Base-by-base conservation (phyloP, 1,284 basidiomycete genomes). In the Cerioporus squamosus region DNA sequence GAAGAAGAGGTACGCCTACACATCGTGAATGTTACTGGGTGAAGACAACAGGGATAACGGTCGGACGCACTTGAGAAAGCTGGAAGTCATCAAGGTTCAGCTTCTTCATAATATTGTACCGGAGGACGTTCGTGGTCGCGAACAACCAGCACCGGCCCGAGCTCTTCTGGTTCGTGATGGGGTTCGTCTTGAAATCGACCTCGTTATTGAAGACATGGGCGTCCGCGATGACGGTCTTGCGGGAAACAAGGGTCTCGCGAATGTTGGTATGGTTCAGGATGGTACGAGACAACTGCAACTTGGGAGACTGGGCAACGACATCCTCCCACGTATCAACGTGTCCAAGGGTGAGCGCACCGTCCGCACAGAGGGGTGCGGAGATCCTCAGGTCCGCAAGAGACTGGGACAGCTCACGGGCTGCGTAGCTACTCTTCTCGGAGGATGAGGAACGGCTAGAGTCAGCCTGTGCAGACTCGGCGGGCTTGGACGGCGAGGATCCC, bases 91-190 rank as follows among this genome's bases (percentile, higher is more conserved):
- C 85, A 40, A 98, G 78, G 68, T 91, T 91, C 66, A 97, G 83
- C 71, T 88, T 88, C 78, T 91, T 92, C 82, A 94, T 91, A 57
- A 95, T 81, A 51, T 88, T 85, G 75, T 94, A 91, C 31, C 95
- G 83, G 61, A 95, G 79, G 20, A 95, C 85, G 71, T 97, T 96
- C 62, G 92, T 94, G 3, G 93, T 91, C 1, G 94, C 93, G 71
- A 97, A 97, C 15, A 97, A 80, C 95, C 95, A 97, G 78, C 95
- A 97, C 42, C 95, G 80, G 0, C 95, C 95, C 40, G 87, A 91
- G 66, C 80, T 86, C 75, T 87, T 91, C 82, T 98, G 96, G 77
- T 94, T 90, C 33, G 94, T 95, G 56, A 97, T 80, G 1, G 94
- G 94, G 6, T 82, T 84, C 3, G 92, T 85, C 78, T 91, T 88